These are phyloP conservation scores for Zasmidium cellare DNA, from an alignment of 2,329 filamentous ascomycete genomes.

Conservation along the genomic window DNA sequence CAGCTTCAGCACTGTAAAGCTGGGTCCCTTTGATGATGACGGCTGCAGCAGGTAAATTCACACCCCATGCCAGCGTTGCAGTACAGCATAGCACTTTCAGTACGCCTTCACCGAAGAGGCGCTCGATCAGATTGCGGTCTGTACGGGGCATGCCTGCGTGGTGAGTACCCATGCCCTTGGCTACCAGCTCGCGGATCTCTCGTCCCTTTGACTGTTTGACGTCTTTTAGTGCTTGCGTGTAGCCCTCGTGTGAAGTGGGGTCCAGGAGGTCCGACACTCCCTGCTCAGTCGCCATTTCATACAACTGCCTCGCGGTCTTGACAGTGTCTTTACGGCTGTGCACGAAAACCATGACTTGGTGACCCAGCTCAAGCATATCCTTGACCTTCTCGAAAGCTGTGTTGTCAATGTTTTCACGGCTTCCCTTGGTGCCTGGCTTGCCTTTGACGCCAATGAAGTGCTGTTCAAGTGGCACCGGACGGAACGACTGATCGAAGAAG, in stretches of 20 bases:
- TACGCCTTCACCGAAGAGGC: conserved; percentile 86
- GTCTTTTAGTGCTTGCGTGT: conserved; percentile 76
- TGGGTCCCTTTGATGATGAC: conserved; percentile 98
- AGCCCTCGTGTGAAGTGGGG: conserved; percentile 73
- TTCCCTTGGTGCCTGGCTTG: conserved; percentile 77
- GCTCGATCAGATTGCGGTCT: conserved; percentile 93
- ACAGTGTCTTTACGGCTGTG: conserved; percentile 95
- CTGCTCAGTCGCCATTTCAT: conserved; percentile 82
- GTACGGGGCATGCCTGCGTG: conserved; percentile 95
- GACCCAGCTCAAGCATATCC: conserved; percentile 86
- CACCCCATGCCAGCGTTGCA: conserved; percentile 95
- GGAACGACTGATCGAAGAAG: conserved; percentile 95
- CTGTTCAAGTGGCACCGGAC: conserved; percentile 92
- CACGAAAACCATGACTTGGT: conserved; percentile 99
- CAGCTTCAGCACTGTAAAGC: conserved; percentile 92
- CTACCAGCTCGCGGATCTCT: conserved; percentile 84
- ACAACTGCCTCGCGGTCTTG: conserved; percentile 79
- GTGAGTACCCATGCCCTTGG: conserved; percentile 90
- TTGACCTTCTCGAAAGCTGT: conserved; percentile 92
- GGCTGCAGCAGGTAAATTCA: conserved; percentile 93
- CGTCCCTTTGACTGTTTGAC: conserved; percentile 82
- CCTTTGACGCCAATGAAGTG: conserved; percentile 97
- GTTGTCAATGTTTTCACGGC: conserved; percentile 83
- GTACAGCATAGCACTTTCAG: conserved; percentile 98
- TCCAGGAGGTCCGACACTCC: conserved; percentile 80